Base-by-base conservation (phyloP, 129 eudicot species). In the Gnaphalium uliginosum region DNA sequence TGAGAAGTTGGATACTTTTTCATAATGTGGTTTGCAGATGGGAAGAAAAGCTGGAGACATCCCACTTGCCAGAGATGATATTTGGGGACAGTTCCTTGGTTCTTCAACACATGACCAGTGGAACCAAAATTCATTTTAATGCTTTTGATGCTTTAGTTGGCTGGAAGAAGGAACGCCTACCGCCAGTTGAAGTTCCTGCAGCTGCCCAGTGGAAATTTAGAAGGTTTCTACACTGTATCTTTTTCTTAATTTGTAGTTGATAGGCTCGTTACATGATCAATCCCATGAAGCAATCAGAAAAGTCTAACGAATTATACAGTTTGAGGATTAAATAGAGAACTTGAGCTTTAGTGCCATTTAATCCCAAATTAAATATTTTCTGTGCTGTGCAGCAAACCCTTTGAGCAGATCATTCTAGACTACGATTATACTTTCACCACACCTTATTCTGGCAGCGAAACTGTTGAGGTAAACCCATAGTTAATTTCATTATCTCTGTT, bases 151-250 rank as follows among this genome's bases (percentile, higher is more conserved):
- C 99, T 79, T 84, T 94, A 77, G 65, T 60, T 75, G 97, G 92
- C 57, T 94, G 97, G 99, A 94, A 94, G 87, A 84, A 86, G 29
- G 97, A 89, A 81, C 85, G 83, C 39, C 78, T 94, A 69, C 99
- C 97, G n/a, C 99, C 94, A 17, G 99, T 94, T 86, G 97, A 91
- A 87, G 99, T 94, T 83, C 97, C 99, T 62, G 99, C 96, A 26
- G 99, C 97, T 50, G 99, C 92, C 3, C 83, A 89, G 72, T 94
- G 99, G 96, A 94, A 94, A 78, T 87, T 84, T 75, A 82, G 97
- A 75, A 91, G 97, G 99, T 91, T 66, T 97, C 89, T 66, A 73
- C 4, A 15, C 14, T 66, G 3, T 26, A 27, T 57, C 58, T 58
- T 68, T 27, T 30, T 76, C 29, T 5, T 64, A 26, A 68, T 39